Percentiles rank a stretch among this genome's conserved stretches.
Evolutionary conservation across 352 stramenopile genomes (phyloP).

Genomic region (Proteromonas lacertae): DNA sequence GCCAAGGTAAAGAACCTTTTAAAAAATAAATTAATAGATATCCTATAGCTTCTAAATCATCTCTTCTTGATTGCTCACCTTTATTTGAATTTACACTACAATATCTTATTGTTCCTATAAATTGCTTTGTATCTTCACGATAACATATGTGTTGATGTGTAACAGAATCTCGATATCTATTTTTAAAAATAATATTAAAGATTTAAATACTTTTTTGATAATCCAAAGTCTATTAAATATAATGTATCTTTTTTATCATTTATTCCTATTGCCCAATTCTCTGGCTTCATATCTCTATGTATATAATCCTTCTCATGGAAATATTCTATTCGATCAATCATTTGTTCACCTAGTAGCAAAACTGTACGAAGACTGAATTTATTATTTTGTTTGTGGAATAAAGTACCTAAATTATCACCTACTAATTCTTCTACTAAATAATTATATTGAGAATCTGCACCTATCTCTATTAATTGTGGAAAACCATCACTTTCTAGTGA

Average conservation of each 20-base stretch:
- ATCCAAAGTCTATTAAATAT: constrained; percentile 33
- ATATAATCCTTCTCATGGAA: constrained; percentile 55
- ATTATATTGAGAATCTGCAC: constrained; percentile 31
- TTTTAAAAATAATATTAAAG: constrained; percentile 64
- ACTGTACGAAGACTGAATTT: constrained; percentile 66
- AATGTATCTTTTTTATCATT: constrained; percentile 72
- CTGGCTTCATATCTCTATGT: constrained; percentile 63
- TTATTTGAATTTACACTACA: too few species aligned
- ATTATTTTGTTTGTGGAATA: constrained; percentile 6
- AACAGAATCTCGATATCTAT: constrained; percentile 52
- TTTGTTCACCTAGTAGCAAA: constrained; percentile 45
- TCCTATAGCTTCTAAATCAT: constrained; percentile 68
- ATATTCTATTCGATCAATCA: constrained; percentile 51
- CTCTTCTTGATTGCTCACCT: constrained; percentile 40
- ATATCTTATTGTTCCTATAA: too few species aligned
- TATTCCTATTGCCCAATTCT: constrained; percentile 54
- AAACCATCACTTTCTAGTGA: constrained; percentile 32
- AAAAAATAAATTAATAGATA: constrained; percentile 75
- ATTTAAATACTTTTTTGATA: constrained; percentile 33
- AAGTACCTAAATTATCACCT: constrained; percentile 28
- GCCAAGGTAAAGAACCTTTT: constrained; percentile 70
- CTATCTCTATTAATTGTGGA: constrained; percentile 14
- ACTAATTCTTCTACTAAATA: constrained; percentile 42
- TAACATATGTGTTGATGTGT: constrained; percentile 67
- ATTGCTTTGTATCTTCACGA: constrained; percentile 35